These are phyloP conservation scores for Rosa persica DNA, from an alignment of 306 rosid genomes.

Conservation along the genomic window DNA sequence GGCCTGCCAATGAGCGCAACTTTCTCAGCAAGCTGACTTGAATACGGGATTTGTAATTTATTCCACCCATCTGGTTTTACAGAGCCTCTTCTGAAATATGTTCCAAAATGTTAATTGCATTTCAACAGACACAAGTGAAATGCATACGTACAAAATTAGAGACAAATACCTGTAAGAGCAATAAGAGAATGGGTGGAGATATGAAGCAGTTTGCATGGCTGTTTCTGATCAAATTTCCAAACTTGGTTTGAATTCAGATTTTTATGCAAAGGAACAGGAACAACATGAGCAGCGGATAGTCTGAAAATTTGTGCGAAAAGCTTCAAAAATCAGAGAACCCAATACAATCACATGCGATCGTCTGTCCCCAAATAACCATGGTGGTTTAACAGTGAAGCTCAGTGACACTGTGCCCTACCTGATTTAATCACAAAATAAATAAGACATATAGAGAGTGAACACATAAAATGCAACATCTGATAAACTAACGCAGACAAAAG, in stretches of 20 bases:
- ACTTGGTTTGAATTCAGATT: background rate
- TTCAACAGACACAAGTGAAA: constrained; percentile 9
- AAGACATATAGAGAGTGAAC: background rate
- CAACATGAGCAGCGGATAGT: background rate
- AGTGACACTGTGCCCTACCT: constrained; percentile 3
- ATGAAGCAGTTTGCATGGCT: constrained; percentile 45
- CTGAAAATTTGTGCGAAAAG: background rate
- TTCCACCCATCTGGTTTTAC: constrained; percentile 27
- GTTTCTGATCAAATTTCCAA: background rate
- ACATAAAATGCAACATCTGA: background rate
- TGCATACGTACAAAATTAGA: background rate
- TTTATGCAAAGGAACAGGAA: background rate
- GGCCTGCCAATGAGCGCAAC: constrained; percentile 33
- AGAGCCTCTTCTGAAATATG: constrained; percentile 47
- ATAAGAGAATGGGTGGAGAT: constrained; percentile 27
- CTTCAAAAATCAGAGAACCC: background rate
- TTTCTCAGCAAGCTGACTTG: constrained; percentile 31
- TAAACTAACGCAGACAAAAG: background rate
- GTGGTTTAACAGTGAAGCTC: background rate
- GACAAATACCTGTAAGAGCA: constrained; percentile 33
- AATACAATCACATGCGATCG: background rate
- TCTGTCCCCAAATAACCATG: background rate
- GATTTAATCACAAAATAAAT: constrained; percentile 4
- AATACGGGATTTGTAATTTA: constrained; percentile 36
- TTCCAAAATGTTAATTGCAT: constrained; percentile 10